Evolutionary conservation across 225 moss, liverwort and hornwort genomes (phyloP), one percentile per base, ranked within the genome.

Genomic region (Marchantia paleacea): DNA sequence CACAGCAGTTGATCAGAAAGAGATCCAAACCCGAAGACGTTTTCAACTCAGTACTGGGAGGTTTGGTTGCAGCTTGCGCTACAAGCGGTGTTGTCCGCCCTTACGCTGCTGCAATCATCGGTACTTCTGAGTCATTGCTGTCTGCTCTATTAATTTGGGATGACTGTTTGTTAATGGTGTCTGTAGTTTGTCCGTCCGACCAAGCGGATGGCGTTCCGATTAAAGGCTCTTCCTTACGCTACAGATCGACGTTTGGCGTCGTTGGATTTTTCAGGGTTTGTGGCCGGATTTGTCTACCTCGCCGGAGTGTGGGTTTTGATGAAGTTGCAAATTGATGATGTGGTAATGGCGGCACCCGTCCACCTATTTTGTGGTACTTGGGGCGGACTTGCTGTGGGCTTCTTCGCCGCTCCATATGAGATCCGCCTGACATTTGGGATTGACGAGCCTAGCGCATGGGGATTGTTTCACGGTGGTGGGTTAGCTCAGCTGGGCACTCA

Each of bases 311-410:
- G 74, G 75, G 80, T 84, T 47, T 74, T 83, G 3, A 31, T 83
- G 52, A 87, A 75, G 81, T 47, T 83, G 75, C 81, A 78, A 75
- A 84, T 87, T 58, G 86, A 87, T 57, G 86, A 87, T 81, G 86
- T 87, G 16, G 86, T 87, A 8, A 87, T 84, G 83, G 86, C 86
- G 71, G 84, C 73, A 20, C 86, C 86, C 60, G 79, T 87, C 62
- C 86, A 87, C 71, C 84, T 87, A 55, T 83, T 83, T 30, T 87
- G 86, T 81, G 86, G 86, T 63, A 87, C 86, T 39, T 87, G 86
- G 86, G 86, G 86, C 11, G 86, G 84, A 79, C 81, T 87, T 28
- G 86, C 86, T 15, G 86, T 87, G 67, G 86, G 86, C 73, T 68
- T 87, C 68, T 87, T 87, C 51, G 72, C 83, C 51, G 49, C 84